Evolutionary conservation across 2,329 filamentous ascomycete genomes (phyloP).

Genomic region (Xylaria polymorpha): DNA sequence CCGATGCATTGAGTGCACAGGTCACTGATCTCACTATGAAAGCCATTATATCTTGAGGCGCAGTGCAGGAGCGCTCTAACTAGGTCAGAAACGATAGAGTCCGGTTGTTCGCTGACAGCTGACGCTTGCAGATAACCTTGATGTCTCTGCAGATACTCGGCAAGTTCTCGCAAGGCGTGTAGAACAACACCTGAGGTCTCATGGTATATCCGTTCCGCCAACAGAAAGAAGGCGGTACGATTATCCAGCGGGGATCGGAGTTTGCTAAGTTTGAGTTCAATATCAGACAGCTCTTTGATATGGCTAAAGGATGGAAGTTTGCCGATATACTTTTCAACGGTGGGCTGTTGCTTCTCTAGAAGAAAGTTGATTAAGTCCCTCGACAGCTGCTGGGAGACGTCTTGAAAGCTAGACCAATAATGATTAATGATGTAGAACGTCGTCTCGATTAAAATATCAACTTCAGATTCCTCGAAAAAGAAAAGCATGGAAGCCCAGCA

Average conservation of each 20-base stretch:
- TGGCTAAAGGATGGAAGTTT: slow-evolving; percentile 81
- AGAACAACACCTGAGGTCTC: slow-evolving; percentile 89
- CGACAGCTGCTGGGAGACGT: slow-evolving; percentile 68
- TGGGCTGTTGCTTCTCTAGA: slow-evolving; percentile 68
- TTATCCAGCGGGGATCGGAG: slow-evolving; percentile 74
- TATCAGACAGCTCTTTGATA: slow-evolving; percentile 74
- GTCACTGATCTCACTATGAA: slow-evolving; percentile 73
- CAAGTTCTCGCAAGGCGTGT: slow-evolving; percentile 82
- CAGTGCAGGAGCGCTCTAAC: slow-evolving; percentile 86
- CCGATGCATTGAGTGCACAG: slow-evolving; percentile 87
- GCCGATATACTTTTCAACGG: slow-evolving; percentile 74
- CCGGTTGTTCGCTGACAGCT: slow-evolving; percentile 84
- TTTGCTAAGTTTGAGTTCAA: slow-evolving; percentile 72
- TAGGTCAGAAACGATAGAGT: slow-evolving; percentile 76
- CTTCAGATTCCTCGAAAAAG: slow-evolving; percentile 80
- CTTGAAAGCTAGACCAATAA: slow-evolving; percentile 78
- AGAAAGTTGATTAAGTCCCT: slow-evolving; percentile 73
- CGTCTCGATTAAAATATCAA: slow-evolving; percentile 83
- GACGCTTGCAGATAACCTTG: slow-evolving; percentile 84
- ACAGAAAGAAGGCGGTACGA: slow-evolving; percentile 75
- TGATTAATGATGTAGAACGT: slow-evolving; percentile 88
- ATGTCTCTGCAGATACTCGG: slow-evolving; percentile 75
- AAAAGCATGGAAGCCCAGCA: slow-evolving; percentile 86
- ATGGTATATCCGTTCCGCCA: slow-evolving; percentile 78
- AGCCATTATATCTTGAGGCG: slow-evolving; percentile 80